Conservation (phyloP, 148 eudicot species). For the Tetragonia tetragonoides region DNA sequence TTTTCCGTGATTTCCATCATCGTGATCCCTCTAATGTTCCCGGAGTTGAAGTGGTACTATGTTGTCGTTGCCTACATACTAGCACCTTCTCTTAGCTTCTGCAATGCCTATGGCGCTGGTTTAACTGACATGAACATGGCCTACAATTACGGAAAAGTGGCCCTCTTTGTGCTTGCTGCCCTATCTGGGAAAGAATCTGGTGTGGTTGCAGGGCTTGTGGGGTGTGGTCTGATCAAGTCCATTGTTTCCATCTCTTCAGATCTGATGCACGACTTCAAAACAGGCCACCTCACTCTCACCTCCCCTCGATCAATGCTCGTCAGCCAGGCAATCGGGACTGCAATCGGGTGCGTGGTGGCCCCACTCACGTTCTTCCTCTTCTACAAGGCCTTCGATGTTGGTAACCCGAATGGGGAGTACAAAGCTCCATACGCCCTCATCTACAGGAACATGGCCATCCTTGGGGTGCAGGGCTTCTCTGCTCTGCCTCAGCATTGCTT, state of each 20-base stretch:
- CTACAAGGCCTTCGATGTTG: conserved; percentile 74
- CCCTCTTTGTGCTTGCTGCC: conserved; percentile 74
- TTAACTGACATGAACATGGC: conserved; percentile 94
- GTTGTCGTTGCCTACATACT: conserved; percentile 61
- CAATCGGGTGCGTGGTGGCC: conserved; percentile 78
- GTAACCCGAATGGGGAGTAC: conserved; percentile 75
- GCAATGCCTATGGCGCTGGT: conserved; percentile 94
- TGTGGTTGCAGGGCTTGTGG: conserved; percentile 81
- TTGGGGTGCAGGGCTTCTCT: conserved; percentile 83
- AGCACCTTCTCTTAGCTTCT: conserved; percentile 83
- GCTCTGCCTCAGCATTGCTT: conserved; percentile 83
- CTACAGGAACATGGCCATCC: conserved; percentile 84
- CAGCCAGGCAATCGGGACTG: conserved; percentile 82
- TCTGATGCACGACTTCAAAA: conserved; percentile 84
- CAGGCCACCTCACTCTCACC: conserved; percentile 76
- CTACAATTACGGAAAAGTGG: conserved; percentile 87
- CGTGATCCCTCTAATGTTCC: conserved; percentile 72
- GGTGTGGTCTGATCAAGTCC: conserved; percentile 78
- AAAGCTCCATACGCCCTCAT: conserved; percentile 84
- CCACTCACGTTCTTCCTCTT: conserved; percentile 58
- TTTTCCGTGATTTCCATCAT: conserved; percentile 64
- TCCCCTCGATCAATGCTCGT: conserved; percentile 87
- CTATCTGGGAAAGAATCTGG: conserved; percentile 54
- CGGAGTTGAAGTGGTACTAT: conserved; percentile 76
- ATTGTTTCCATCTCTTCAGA: conserved; percentile 78